Evolutionary conservation across 2,329 filamentous ascomycete genomes (phyloP), one percentile per base, ranked within the genome.

Genomic region (Cytospora leucostoma): DNA sequence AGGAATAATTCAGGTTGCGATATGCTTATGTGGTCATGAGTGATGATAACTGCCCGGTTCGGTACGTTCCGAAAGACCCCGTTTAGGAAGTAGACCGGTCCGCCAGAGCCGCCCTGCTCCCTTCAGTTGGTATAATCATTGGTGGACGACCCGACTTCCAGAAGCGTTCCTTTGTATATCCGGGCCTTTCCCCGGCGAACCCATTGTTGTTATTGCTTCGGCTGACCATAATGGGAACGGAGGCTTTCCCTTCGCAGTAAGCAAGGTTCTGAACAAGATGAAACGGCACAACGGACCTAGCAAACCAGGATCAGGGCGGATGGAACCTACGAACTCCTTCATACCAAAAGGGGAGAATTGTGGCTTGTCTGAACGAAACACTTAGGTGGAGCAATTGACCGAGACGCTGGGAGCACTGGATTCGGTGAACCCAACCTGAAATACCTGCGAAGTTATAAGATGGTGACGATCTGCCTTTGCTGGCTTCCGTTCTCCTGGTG

Each of bases 121-220:
- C 19, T 54, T 21, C 21, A 15, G 32, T 21, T 21, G 19, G 4
- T 17, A 27, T 19, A 35, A 27, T 62, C 37, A 65, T 65, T 65
- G 64, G 64, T 65, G 64, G 64, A 65, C 61, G 52, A 49, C 17
- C 10, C 47, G 49, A 32, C 7, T 54, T 32, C 19, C 27, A 33
- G 38, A 15, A 13, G n/a, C n/a, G 7, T 12, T 34, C 11, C 47
- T 52, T 12, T 47, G n/a, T 1, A 47, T 17, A 10, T 53, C 21
- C 49, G 21, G 38, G 7, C 7, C 35, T 17, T 19, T 21, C 52
- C 15, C 19, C 21, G 12, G 50, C 4, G 15, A 4, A 32, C 12
- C 40, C 13, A 21, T 50, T 34, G 17, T 8, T 6, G 21, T 53
- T 32, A 13, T 47, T 34, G 27, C 49, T 2, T 17, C 7, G 35